Evolutionary conservation across 1,139 yeast genomes (phyloP), one percentile per base, ranked within the genome.

Genomic region (Zygoascus sp.): DNA sequence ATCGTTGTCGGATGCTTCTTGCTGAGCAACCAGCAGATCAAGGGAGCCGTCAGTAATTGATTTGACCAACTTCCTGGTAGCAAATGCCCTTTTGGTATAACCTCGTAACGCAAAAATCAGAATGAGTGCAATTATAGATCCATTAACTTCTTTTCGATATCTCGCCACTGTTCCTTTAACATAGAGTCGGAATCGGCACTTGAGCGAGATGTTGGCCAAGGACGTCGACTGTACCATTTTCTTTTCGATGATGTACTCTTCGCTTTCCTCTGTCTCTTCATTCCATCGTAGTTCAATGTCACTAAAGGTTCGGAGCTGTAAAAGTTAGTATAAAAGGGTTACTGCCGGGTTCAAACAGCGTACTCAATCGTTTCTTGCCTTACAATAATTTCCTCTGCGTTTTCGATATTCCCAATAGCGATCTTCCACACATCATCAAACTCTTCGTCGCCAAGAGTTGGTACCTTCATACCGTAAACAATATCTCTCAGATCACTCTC

Each of bases 381-480:
- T 83, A 84, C 89, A 72, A 79, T 80, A 64, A 85, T 77, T 61
- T 86, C 94, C 40, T 86, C 83, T 67, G 84, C 87, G 50, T 76
- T 73, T 56, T 79, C 79, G 57, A 90, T 73, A 56, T 81, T 85
- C 40, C 72, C 67, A 8, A 82, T 61, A 8, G 87, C 85, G 56
- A 80, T 75, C 25, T 64, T 62, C 97, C 97, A 90, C 52, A 88
- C 73, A 50, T 82, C 87, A 55, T 85, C 83, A 66, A 89, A 90
- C 55, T 87, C 95, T 40, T 80, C 82, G 44, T 72, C 76, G n/a
- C 80, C 72, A 35, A 86, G 75, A 53, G 77, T 73, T 9, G 82
- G 74, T 6, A 64, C 50, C 50, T 66, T 68, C 49, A 55, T 52
- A 22, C 52, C 51, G 21, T 55, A 50, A 30, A 68, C 50, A 38